Conservation (phyloP, 2,329 filamentous ascomycete genomes). For the Ascochyta pisi region DNA sequence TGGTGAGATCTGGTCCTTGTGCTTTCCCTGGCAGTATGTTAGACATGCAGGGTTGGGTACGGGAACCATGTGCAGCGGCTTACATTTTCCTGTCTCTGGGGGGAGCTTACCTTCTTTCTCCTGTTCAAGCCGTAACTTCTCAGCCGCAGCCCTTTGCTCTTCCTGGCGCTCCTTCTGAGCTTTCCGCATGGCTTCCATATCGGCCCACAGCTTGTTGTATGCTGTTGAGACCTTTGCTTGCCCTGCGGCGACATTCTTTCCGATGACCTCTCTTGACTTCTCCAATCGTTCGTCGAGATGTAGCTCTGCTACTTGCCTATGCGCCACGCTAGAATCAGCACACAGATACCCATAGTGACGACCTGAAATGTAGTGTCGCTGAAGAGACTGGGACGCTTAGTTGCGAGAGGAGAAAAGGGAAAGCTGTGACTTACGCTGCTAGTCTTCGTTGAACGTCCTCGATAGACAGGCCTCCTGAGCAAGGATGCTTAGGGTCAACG, state of each 20-base stretch:
- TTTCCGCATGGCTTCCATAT: slow-evolving; percentile 83
- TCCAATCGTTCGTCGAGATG: slow-evolving; percentile 91
- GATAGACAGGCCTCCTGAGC: slow-evolving; percentile 88
- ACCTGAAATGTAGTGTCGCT: slow-evolving; percentile 39
- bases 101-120: slow-evolving; percentile 30
- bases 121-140: slow-evolving; percentile 20
- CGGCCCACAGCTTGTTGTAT: slow-evolving; percentile 87
- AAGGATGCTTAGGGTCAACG: slow-evolving; percentile 90
- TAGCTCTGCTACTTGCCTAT: slow-evolving; percentile 82
- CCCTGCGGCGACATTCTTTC: slow-evolving; percentile 87
- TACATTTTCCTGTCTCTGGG: slow-evolving; percentile 33
- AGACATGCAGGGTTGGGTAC: neutral
- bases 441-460: slow-evolving; percentile 93
- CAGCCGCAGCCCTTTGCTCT: slow-evolving; percentile 56
- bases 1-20: slow-evolving; percentile 52
- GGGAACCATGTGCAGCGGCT: slow-evolving; percentile 1
- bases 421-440: slow-evolving; percentile 61
- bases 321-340: slow-evolving; percentile 48
- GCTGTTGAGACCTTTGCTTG: slow-evolving; percentile 86
- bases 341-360: slow-evolving; percentile 39
- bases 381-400: slow-evolving; percentile 42
- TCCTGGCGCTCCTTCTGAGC: slow-evolving; percentile 70
- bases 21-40: slow-evolving; percentile 28
- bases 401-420: slow-evolving; percentile 26
- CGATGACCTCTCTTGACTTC: slow-evolving; percentile 81